A percentile compares a stretch with the other conserved stretches of the same genome.
These are phyloP conservation scores for Penicillium occitanis DNA, from an alignment of 2,329 filamentous ascomycete genomes.

Conservation along the genomic window DNA sequence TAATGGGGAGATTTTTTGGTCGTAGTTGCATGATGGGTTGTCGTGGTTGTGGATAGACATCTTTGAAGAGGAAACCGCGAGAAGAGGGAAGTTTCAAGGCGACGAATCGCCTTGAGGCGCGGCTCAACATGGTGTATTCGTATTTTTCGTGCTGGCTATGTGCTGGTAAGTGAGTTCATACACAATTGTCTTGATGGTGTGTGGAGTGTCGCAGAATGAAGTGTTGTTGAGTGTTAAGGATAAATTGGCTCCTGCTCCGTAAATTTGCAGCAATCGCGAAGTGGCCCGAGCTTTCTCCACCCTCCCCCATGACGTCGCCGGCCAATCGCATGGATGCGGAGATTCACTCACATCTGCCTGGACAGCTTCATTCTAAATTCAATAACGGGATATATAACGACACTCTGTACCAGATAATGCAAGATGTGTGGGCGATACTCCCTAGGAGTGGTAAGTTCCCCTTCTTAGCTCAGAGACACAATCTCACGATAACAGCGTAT, in stretches of 20 bases:
- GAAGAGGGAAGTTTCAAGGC: constrained; percentile 16
- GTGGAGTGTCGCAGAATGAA: background rate
- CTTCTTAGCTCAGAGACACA: background rate
- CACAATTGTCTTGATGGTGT: background rate
- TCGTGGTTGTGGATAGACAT: background rate
- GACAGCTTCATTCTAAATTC: background rate
- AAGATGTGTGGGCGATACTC: constrained; percentile 69
- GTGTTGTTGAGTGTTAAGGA: background rate
- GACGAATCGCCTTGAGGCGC: constrained; percentile 30
- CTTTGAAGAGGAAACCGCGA: constrained; percentile 18
- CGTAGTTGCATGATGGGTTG: constrained; percentile 1
- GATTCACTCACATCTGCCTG: background rate
- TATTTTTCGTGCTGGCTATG: background rate
- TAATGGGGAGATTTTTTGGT: background rate
- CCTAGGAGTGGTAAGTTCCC: constrained; percentile 56
- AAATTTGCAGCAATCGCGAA: constrained; percentile 4
- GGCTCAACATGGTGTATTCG: constrained; percentile 27
- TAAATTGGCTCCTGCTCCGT: background rate
- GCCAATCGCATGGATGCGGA: constrained; percentile 9
- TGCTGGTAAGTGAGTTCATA: background rate
- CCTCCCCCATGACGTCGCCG: constrained; percentile 14
- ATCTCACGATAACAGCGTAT: constrained; percentile 59
- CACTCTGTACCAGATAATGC: background rate
- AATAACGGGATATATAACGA: background rate
- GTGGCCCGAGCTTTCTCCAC: constrained; percentile 17